phyloP scores from a whole-genome alignment of 2,329 filamentous ascomycete species.

The Cladophialophora chaetospira region DNA sequence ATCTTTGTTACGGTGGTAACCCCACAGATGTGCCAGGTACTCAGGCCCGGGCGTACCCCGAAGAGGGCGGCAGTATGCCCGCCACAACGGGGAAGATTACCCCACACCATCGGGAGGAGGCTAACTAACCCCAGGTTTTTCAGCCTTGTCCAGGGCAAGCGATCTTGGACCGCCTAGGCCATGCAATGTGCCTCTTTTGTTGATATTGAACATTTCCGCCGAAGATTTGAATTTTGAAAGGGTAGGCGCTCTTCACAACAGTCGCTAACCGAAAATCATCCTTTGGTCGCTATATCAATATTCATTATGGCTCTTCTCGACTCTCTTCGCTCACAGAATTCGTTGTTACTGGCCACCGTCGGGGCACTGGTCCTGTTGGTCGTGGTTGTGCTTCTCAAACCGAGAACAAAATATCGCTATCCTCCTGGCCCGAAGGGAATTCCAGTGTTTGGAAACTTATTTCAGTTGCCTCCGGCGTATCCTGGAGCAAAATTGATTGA shows the following conservation, averaged over 20 bases:
- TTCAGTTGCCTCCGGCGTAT: slow-evolving; percentile 12
- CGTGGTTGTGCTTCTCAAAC: neutral
- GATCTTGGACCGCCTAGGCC: neutral
- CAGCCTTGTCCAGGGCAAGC: neutral
- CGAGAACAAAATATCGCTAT: slow-evolving; percentile 11
- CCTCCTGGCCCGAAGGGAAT: slow-evolving; percentile 12
- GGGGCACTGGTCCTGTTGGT: neutral
- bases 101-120: too few species aligned
- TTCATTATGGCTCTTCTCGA: neutral
- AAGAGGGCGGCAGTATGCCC: too few species aligned
- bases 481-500: slow-evolving; percentile 1
- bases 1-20: neutral
- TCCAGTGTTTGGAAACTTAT: slow-evolving; percentile 15
- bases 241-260: too few species aligned
- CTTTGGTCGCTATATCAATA: neutral
- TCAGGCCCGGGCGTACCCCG: neutral
- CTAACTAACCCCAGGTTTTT: neutral
- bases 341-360: neutral
- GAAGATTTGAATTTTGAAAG: too few species aligned
- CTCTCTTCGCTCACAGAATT: neutral
- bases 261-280: neutral
- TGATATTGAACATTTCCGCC: too few species aligned
- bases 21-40: neutral
- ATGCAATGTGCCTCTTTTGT: too few species aligned
- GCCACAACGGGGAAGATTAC: too few species aligned